These are phyloP conservation scores for Chenopodium suecicum DNA, from an alignment of 148 eudicot genomes.

Conservation along the genomic window DNA sequence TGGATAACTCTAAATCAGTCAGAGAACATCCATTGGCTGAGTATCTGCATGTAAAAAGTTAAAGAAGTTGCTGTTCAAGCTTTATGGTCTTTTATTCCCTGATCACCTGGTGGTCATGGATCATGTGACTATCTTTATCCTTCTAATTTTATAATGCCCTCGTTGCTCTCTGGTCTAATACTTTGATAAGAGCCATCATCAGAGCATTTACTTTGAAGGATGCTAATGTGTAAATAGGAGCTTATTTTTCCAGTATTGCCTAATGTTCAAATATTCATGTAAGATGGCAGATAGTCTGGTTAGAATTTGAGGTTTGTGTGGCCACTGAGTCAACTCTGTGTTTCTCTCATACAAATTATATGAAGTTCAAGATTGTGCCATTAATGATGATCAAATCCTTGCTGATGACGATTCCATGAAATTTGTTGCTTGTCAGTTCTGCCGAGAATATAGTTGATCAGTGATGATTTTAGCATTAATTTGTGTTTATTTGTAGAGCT, in stretches of 20 bases:
- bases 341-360: not conserved
- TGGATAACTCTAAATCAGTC: not conserved
- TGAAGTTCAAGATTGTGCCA: not conserved
- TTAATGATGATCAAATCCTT: not conserved
- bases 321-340: not conserved
- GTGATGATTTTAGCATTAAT: conserved; percentile 6
- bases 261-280: not conserved
- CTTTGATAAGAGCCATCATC: not conserved
- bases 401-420: not conserved
- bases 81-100: not conserved
- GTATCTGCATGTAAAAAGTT: not conserved
- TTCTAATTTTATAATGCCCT: not conserved
- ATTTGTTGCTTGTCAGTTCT: not conserved
- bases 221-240: not conserved
- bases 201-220: not conserved
- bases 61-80: not conserved
- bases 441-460: conserved; percentile 1
- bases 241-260: not conserved
- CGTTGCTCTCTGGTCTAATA: not conserved
- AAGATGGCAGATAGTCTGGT: not conserved
- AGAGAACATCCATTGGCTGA: not conserved
- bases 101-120: not conserved
- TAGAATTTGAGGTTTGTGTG: not conserved
- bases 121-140: not conserved
- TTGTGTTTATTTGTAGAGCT: conserved; percentile 54